These are phyloP conservation scores for Stereum hirsutum DNA, from an alignment of 1,284 basidiomycete species.

Conservation along the genomic window DNA sequence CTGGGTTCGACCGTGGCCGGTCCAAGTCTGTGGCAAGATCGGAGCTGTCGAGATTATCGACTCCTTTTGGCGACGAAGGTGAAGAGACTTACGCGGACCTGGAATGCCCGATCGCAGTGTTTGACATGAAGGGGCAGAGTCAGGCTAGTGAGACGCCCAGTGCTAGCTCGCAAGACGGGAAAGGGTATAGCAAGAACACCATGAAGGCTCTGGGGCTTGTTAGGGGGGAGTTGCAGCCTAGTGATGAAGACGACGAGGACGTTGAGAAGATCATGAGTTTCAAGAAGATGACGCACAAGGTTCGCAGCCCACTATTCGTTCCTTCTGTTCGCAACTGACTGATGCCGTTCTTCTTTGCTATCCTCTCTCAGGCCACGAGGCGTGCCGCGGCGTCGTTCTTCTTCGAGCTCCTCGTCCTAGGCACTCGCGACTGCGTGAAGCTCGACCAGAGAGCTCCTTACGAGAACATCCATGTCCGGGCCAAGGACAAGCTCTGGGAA, in stretches of 20 bases:
- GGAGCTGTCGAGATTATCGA: constrained; percentile 57
- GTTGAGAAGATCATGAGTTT: constrained; percentile 68
- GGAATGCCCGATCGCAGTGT: constrained; percentile 73
- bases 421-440: constrained; percentile 85
- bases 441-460: constrained; percentile 70
- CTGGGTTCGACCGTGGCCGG: constrained; percentile 24
- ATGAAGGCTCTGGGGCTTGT: constrained; percentile 83
- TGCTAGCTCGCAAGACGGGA: constrained; percentile 43
- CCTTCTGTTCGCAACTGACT: background rate
- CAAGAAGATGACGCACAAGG: constrained; percentile 66
- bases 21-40: constrained; percentile 35
- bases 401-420: constrained; percentile 92
- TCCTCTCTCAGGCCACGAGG: constrained; percentile 65
- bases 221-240: constrained; percentile 63
- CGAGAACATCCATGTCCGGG: constrained; percentile 79
- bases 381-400: constrained; percentile 94
- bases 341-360: constrained; percentile 4
- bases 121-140: constrained; percentile 57
- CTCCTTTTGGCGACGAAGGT: constrained; percentile 49
- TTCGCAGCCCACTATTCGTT: constrained; percentile 19
- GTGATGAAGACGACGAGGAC: constrained; percentile 32
- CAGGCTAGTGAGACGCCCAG: constrained; percentile 36
- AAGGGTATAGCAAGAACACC: constrained; percentile 85
- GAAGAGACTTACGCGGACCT: constrained; percentile 59
- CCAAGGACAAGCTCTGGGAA: constrained; percentile 81